Percentiles rank a stretch among this genome's conserved stretches.
These are phyloP conservation scores for Debaryomyces sp. DNA, from an alignment of 1,139 yeast genomes.

Conservation along the genomic window DNA sequence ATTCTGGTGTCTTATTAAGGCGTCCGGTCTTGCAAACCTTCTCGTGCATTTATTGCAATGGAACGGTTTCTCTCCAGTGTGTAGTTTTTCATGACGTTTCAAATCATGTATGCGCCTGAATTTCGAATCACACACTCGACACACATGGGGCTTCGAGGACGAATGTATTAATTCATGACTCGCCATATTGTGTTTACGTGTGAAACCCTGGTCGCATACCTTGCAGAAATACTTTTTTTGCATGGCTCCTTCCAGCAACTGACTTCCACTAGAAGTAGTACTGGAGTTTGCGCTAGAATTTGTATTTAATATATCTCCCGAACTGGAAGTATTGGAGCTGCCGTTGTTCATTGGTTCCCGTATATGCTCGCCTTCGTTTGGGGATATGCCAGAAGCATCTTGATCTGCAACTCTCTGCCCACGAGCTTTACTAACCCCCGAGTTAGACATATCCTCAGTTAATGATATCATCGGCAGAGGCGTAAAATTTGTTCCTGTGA, in stretches of 20 bases:
- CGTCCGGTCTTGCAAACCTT: conserved; percentile 76
- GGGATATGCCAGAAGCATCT: neutral
- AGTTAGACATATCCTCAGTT: neutral
- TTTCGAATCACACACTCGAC: conserved; percentile 62
- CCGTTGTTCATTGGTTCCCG: neutral
- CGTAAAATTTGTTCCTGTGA: neutral
- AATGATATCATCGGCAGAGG: neutral
- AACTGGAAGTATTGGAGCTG: neutral
- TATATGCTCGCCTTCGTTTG: neutral
- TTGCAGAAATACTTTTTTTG: conserved; percentile 51
- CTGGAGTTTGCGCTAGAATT: neutral
- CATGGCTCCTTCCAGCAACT: conserved; percentile 4
- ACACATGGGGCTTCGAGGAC: conserved; percentile 64
- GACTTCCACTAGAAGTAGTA: neutral
- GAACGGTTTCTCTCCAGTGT: conserved; percentile 76
- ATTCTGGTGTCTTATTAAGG: conserved; percentile 66
- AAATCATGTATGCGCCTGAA: conserved; percentile 78
- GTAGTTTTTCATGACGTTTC: conserved; percentile 73
- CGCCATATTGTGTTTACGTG: conserved; percentile 74
- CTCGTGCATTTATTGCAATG: conserved; percentile 64
- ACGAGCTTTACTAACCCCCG: neutral
- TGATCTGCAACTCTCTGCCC: neutral
- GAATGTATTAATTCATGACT: conserved; percentile 74
- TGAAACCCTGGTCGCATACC: conserved; percentile 62
- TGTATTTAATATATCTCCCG: neutral